Evolutionary conservation across 164 flowering plant genomes (phyloP).

Genomic region (Nymphaea colorata): DNA sequence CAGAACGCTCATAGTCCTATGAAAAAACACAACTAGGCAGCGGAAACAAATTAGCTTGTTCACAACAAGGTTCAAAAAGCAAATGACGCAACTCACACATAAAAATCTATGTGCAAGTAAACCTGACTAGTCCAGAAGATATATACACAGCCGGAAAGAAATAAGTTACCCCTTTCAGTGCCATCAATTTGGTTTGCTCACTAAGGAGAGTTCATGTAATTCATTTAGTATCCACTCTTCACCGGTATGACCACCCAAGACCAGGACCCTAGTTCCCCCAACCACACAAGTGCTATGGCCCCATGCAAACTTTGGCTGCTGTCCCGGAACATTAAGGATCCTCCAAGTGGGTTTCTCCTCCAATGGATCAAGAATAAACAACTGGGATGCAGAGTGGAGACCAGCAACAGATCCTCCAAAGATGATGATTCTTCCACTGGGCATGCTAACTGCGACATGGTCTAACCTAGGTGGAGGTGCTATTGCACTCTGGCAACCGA

Average conservation of each 20-base stretch:
- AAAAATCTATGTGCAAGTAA: too few relatives aligned
- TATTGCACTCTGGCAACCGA: conserved; percentile 43
- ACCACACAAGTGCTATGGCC: conserved; percentile 91
- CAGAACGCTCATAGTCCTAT: too few relatives aligned
- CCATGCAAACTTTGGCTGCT: conserved; percentile 83
- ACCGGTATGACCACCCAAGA: conserved; percentile 76
- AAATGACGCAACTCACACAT: too few relatives aligned
- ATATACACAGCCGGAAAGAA: too few relatives aligned
- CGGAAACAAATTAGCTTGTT: too few relatives aligned
- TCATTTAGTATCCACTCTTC: conserved; percentile 87
- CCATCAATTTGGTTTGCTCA: conserved; percentile 20
- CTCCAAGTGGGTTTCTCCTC: conserved; percentile 89
- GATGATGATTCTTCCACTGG: conserved; percentile 71
- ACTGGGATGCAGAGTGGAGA: conserved; percentile 75
- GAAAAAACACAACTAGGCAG: too few relatives aligned
- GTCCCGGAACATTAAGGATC: conserved; percentile 72
- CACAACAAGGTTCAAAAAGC: too few relatives aligned
- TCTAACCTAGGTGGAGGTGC: conserved; percentile 84
- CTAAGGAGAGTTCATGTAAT: conserved; percentile 68
- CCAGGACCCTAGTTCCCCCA: conserved; percentile 75
- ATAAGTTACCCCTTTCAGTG: too few relatives aligned
- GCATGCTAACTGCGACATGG: conserved; percentile 86
- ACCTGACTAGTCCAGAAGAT: too few relatives aligned
- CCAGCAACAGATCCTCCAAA: conserved; percentile 88
- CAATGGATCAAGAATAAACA: conserved; percentile 71